Conservation (phyloP, 129 eudicot genomes). For the Oenanthe sinensis region DNA sequence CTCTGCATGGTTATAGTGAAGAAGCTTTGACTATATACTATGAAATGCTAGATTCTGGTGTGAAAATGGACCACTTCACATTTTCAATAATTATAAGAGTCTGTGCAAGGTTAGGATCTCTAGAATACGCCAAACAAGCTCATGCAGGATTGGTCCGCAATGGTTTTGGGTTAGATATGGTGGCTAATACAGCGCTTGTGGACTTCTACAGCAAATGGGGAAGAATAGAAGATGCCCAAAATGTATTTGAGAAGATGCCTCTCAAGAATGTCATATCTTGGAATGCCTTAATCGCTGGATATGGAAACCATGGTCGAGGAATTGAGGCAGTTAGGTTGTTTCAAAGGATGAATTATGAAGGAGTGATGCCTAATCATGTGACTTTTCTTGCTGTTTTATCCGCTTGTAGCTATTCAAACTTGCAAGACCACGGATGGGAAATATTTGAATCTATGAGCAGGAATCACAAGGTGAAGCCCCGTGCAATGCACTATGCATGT, state of each 20-base stretch:
- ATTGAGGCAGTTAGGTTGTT: slow-evolving; percentile 64
- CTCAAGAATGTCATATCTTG: slow-evolving; percentile 61
- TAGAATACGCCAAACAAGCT: slow-evolving; percentile 79
- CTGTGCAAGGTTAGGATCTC: slow-evolving; percentile 67
- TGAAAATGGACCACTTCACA: slow-evolving; percentile 77
- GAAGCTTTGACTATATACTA: slow-evolving; percentile 65
- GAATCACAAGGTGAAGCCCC: slow-evolving; percentile 56
- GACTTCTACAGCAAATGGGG: slow-evolving; percentile 96
- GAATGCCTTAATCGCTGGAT: slow-evolving; percentile 85
- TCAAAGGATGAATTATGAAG: slow-evolving; percentile 48
- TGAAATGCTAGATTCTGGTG: slow-evolving; percentile 79
- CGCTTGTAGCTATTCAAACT: slow-evolving; percentile 80
- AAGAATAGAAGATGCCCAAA: slow-evolving; percentile 65
- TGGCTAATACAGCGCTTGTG: slow-evolving; percentile 83
- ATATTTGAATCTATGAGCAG: slow-evolving; percentile 64
- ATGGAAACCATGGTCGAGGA: slow-evolving; percentile 75
- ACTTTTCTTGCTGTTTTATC: slow-evolving; percentile 78
- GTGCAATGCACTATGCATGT: slow-evolving; percentile 88
- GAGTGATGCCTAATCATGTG: slow-evolving; percentile 68
- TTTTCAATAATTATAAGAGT: slow-evolving; percentile 62
- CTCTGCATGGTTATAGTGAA: slow-evolving; percentile 77
- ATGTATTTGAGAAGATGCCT: slow-evolving; percentile 71
- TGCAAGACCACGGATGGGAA: slow-evolving; percentile 63
- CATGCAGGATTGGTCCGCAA: slow-evolving; percentile 82
- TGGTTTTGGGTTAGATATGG: slow-evolving; percentile 65